phyloP scores from a whole-genome alignment of 2,329 filamentous ascomycete genomes.

The Huntiella savannae region DNA sequence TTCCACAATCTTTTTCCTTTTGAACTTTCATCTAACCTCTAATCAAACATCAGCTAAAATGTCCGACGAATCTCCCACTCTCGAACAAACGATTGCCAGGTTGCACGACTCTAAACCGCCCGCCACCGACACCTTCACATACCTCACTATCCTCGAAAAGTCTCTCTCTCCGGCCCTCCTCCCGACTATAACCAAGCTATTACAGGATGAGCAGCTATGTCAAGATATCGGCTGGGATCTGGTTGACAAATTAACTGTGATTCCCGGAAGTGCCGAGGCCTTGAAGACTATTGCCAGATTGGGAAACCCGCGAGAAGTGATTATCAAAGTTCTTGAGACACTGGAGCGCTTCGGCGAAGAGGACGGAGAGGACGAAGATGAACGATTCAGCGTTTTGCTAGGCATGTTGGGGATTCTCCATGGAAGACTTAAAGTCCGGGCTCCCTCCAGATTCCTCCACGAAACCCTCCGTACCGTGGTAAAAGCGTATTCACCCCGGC shows the following conservation, averaged over 20 bases:
- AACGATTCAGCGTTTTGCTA: conserved; percentile 45
- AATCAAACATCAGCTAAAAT: no score
- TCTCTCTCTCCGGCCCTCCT: conserved; percentile 49
- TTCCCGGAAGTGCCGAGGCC: conserved; percentile 50
- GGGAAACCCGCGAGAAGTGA: conserved; percentile 65
- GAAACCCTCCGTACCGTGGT: conserved; percentile 56
- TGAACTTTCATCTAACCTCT: no score
- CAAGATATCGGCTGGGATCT: conserved; percentile 71
- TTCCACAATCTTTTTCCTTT: no score
- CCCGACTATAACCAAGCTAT: conserved; percentile 46
- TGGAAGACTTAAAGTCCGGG: conserved; percentile 55
- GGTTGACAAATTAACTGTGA: conserved; percentile 51
- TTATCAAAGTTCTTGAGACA: conserved; percentile 60
- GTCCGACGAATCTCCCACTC: no score
- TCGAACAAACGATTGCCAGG: conserved; percentile 18
- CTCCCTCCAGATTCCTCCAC: conserved; percentile 60
- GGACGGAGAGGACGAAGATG: conserved; percentile 17
- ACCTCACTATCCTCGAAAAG: conserved; percentile 60
- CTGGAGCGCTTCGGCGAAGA: conserved; percentile 34
- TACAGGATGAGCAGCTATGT: conserved; percentile 49
- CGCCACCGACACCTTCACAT: conserved; percentile 49
- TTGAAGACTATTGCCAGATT: conserved; percentile 56
- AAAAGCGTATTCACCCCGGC: conserved; percentile 42
- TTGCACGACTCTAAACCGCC: conserved; percentile 31
- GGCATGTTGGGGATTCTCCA: conserved; percentile 57